Base-by-base conservation (phyloP, 2,329 filamentous ascomycete genomes). In the Nigrospora osmanthi region DNA sequence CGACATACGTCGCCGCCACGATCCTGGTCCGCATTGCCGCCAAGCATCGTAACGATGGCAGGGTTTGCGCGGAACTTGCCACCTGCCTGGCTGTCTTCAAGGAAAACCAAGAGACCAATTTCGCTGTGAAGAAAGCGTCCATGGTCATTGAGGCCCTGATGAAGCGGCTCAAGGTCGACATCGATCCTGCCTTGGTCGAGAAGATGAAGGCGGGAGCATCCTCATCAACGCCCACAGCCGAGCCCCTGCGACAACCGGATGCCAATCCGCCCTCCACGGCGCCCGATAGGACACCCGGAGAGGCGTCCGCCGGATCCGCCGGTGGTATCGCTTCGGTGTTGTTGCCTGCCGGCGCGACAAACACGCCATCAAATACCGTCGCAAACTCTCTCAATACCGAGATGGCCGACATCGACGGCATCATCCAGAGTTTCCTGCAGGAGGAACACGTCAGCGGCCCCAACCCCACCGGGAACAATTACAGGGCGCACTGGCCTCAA, bases 1-100 rank as follows among this genome's bases (percentile, higher is more conserved):
- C 76, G 0, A 76, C 72, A 0, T 80, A 78, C 46, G 72, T 77
- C 1, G 67, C 68, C 4, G 73, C 72, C 0, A 78, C 73, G 0
- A 76, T 78, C 15, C 68, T 73, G 42, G 69, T 68, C 0, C 71
- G 73, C 3, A 70, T 73, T 6, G 72, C 74, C 0, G 70, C 74
- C 3, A 69, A 70, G 37, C 62, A 68, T 10, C 61, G 63, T 9
- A 55, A 54, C 0, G 59, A 60, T 0, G 71, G 67, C 1, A 61
- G 66, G 4, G 65, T 69, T 0, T 64, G 70, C 46, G 48, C 54
- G 3, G 62, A 59, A 38, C 58, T 76, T 0, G 60, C 64, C 28
- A 68, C 65, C 0, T 76, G 72, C 44, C 51, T 76, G 1, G 62
- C 63, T 0, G 66, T 75, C 0, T 72, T 76, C 19, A 54, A 63